Evolutionary conservation across 192 early-diverging fungal species (phyloP), one percentile per base, ranked within the genome.

Genomic region (Diversispora eburnea): DNA sequence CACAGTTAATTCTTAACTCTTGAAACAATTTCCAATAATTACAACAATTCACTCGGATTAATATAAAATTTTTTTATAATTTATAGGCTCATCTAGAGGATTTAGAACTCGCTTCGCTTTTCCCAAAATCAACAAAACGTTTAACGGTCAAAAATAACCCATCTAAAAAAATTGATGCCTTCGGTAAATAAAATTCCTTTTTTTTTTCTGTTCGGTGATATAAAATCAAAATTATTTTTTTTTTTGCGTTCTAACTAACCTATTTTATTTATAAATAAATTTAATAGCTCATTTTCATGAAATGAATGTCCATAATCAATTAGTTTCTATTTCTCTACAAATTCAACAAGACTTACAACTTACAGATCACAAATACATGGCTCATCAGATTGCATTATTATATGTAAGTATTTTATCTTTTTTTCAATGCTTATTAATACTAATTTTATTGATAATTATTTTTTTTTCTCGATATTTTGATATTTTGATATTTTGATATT

Each of bases 291-390:
- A 82, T 70, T 79, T 82, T 19, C 74, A 72, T 25, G 78, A 79
- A 64, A 82, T 82, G 81, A 76, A 75, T 3, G 41, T 49, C 17
- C 77, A 70, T n/a, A 82, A 86, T 67, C 84, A 86, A 57, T 66
- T 84, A 3, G 83, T 80, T 10, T 79, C 84, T 5, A 82, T 82
- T 22, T 77, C 85, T 13, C 59, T 84, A 13, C 84, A 84, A 60
- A 75, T 86, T 12, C 81, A 84, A 52, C 77, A 82, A 47, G 85
- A 86, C 33, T 45, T 85, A 20, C 51, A 76, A 39, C 67, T 85
- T 22, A 68, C 74, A 9, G 85, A 86, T 46, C 85, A 86, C 66
- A 84, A 84, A 49, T 86, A 84, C 55, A 78, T 86, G 43, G 85
- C 85, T 15, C 83, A 86, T 73, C 85, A 86, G 67, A 49, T 84